phyloP scores from a whole-genome alignment of 2,329 filamentous ascomycete species.

The Epichloe elymi region DNA sequence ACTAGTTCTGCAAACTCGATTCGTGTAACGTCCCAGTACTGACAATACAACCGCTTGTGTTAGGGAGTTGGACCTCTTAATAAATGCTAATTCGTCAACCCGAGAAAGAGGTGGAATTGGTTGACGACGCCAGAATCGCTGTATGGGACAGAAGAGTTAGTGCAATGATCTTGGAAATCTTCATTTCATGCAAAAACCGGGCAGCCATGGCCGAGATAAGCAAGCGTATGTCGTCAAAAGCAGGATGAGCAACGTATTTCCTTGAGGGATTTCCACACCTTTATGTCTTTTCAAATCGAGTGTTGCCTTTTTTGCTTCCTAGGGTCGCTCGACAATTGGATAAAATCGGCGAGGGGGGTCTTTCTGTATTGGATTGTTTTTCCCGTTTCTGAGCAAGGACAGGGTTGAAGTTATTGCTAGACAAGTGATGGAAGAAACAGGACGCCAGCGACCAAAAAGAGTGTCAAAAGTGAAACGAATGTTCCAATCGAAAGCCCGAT shows the following conservation, averaged over 20 bases:
- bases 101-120: background rate
- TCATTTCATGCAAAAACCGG: background rate
- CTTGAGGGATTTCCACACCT: background rate
- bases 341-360: background rate
- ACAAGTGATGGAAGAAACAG: conserved; percentile 24
- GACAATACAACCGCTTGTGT: background rate
- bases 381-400: background rate
- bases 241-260: background rate
- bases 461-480: conserved; percentile 19
- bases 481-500: conserved; percentile 18
- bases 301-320: background rate
- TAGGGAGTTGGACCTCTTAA: background rate
- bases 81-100: background rate
- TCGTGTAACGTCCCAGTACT: background rate
- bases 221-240: background rate
- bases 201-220: too few species aligned
- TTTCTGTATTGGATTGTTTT: background rate
- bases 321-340: background rate
- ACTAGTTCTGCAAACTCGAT: background rate
- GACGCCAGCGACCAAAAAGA: conserved; percentile 43
- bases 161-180: background rate
- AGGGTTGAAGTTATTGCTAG: conserved; percentile 17
- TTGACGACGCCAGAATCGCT: background rate
- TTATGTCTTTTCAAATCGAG: background rate
- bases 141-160: background rate